A percentile compares a stretch with the other conserved stretches of the same genome.
phyloP scores from a whole-genome alignment of 768 basidiomycete species.

The Cyclocybe aegerita region DNA sequence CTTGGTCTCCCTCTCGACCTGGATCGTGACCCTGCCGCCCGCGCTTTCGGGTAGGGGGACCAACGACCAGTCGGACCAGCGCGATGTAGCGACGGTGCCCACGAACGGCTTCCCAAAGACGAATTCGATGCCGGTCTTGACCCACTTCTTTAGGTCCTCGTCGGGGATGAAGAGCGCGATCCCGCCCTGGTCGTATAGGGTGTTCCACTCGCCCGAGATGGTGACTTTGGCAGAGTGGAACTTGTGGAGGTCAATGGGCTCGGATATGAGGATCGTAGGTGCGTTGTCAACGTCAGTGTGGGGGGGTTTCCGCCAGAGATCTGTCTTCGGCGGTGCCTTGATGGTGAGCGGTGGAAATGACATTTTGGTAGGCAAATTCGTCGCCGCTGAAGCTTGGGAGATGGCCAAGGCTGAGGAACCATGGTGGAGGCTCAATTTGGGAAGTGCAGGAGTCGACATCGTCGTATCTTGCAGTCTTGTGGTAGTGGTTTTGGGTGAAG shows the following conservation, averaged over 20 bases:
- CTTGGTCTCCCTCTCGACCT: slow-evolving; percentile 28
- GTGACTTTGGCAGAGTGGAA: slow-evolving; percentile 32
- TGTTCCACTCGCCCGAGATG: slow-evolving; percentile 25
- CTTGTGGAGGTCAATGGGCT: slow-evolving; percentile 26
- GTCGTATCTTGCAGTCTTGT: background rate
- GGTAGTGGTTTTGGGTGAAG: background rate
- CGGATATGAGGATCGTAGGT: slow-evolving; percentile 25
- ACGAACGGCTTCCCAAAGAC: slow-evolving; percentile 27
- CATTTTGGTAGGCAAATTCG: slow-evolving; percentile 19
- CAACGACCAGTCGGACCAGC: slow-evolving; percentile 32
- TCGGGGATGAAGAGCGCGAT: slow-evolving; percentile 31
- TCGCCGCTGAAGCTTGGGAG: slow-evolving; percentile 16
- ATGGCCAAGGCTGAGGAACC: slow-evolving; percentile 32
- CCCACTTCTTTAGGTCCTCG: slow-evolving; percentile 30
- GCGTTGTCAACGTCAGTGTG: slow-evolving; percentile 28
- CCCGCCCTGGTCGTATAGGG: slow-evolving; percentile 31
- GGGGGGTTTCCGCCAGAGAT: slow-evolving; percentile 33
- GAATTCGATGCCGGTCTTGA: slow-evolving; percentile 32
- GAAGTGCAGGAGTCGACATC: slow-evolving; percentile 8
- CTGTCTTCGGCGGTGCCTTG: slow-evolving; percentile 25
- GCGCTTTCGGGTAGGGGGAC: slow-evolving; percentile 23
- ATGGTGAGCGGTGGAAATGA: slow-evolving; percentile 23
- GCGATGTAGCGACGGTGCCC: slow-evolving; percentile 27
- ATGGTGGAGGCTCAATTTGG: slow-evolving; percentile 28
- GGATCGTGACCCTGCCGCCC: slow-evolving; percentile 25